Evolutionary conservation across 768 basidiomycete genomes (phyloP).

Genomic region (Agaricus subrufescens): DNA sequence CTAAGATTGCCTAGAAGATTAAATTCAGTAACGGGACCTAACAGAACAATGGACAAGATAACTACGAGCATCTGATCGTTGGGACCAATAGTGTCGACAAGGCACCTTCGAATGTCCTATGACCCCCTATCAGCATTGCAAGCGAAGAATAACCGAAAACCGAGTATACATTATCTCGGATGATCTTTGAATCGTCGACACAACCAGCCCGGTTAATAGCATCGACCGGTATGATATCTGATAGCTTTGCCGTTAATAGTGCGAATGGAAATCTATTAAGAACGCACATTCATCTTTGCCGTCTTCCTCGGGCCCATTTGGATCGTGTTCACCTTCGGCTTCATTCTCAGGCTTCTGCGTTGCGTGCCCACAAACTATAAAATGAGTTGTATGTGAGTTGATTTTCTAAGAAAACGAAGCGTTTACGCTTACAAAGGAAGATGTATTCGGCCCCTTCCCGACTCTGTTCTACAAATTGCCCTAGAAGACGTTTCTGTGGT

Average conservation of each 20-base stretch:
- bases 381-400: not conserved
- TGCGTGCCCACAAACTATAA: not conserved
- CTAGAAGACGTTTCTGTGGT: not conserved
- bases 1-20: not conserved
- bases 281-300: slow-evolving; percentile 2
- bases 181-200: not conserved
- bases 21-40: not conserved
- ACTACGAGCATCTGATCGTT: not conserved
- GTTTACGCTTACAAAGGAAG: not conserved
- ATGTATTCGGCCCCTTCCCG: not conserved
- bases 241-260: not conserved
- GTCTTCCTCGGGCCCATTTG: not conserved
- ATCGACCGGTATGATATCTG: not conserved
- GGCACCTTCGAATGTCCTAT: not conserved
- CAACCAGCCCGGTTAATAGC: not conserved
- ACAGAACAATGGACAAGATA: not conserved
- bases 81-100: not conserved
- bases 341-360: not conserved
- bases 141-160: not conserved
- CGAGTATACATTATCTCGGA: not conserved
- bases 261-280: not conserved
- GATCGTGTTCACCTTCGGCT: not conserved
- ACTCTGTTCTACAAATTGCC: not conserved
- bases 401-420: not conserved
- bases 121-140: not conserved